Percentiles rank a stretch among this genome's conserved stretches.
phyloP scores from a whole-genome alignment of 805 yeast genomes.

The Monosporozyma yasuniensis region DNA sequence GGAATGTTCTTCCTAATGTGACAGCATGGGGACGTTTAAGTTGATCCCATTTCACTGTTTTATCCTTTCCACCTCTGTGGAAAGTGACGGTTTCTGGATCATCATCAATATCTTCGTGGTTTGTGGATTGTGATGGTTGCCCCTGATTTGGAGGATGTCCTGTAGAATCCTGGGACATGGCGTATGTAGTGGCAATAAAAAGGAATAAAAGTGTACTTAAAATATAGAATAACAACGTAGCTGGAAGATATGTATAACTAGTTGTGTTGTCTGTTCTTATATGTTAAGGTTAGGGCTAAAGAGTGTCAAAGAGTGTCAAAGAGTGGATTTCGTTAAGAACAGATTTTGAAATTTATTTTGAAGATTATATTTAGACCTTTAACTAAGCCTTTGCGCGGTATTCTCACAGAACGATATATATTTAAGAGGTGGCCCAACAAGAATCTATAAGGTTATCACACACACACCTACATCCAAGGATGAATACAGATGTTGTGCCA shows the following conservation, averaged over 20 bases:
- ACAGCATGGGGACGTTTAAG: constrained; percentile 22
- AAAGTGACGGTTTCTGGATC: not conserved
- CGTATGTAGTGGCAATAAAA: not conserved
- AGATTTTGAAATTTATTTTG: not conserved
- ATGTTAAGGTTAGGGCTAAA: no score
- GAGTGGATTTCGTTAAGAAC: not conserved
- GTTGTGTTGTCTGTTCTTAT: no score
- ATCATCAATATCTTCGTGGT: not conserved
- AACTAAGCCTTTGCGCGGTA: no score
- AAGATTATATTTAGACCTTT: no score
- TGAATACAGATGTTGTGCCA: not conserved
- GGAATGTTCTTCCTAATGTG: constrained; percentile 3
- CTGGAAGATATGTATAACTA: not conserved
- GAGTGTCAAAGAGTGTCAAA: not conserved
- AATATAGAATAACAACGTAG: not conserved
- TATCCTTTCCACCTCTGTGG: constrained; percentile 16
- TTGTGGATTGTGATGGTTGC: not conserved
- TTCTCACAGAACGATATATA: no score
- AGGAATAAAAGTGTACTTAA: not conserved
- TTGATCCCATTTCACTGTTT: constrained; percentile 16
- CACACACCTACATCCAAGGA: no score
- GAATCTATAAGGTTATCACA: no score
- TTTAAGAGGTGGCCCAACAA: no score
- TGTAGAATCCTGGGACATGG: not conserved
- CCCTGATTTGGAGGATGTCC: not conserved